A percentile compares a stretch with the other conserved stretches of the same genome.
Evolutionary conservation across 495 filamentous ascomycete species (phyloP).

Genomic region (Tirmania nivea): DNA sequence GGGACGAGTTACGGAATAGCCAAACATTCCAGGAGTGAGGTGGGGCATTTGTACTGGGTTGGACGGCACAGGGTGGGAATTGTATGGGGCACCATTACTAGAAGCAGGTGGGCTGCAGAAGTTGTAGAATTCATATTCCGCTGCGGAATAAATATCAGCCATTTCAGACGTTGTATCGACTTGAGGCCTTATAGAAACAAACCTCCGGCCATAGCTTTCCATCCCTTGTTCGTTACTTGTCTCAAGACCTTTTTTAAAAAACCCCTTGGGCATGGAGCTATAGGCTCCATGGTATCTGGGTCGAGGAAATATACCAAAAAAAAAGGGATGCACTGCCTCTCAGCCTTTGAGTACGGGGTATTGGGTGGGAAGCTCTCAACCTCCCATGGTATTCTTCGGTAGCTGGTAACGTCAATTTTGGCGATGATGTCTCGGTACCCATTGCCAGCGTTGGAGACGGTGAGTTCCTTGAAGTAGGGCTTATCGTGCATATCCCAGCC

Average conservation of each 20-base stretch:
- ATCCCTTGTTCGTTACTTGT: conserved; percentile 42
- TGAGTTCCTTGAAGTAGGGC: conserved; percentile 66
- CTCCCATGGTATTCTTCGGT: conserved; percentile 89
- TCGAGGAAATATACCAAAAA: conserved; percentile 78
- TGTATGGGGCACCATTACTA: background rate
- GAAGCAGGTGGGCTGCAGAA: conserved; percentile 24
- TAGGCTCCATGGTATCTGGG: conserved; percentile 41
- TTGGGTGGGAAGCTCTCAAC: conserved; percentile 25
- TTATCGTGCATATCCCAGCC: conserved; percentile 97
- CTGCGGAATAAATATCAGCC: conserved; percentile 24
- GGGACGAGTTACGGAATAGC: conserved; percentile 82
- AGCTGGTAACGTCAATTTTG: conserved; percentile 56
- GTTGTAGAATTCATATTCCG: conserved; percentile 95
- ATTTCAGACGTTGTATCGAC: no score
- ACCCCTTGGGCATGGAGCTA: conserved; percentile 67
- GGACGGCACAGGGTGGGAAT: background rate
- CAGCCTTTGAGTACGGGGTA: background rate
- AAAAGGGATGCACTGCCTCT: conserved; percentile 40
- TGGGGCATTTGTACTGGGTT: background rate
- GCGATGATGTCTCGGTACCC: conserved; percentile 83
- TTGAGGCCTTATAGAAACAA: conserved; percentile 8
- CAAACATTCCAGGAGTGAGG: conserved; percentile 93
- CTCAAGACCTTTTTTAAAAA: conserved; percentile 44
- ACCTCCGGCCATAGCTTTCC: conserved; percentile 88
- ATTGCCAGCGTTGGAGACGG: conserved; percentile 79